Conservation (phyloP, 257 asterid species). For the Scutellaria barbata region DNA sequence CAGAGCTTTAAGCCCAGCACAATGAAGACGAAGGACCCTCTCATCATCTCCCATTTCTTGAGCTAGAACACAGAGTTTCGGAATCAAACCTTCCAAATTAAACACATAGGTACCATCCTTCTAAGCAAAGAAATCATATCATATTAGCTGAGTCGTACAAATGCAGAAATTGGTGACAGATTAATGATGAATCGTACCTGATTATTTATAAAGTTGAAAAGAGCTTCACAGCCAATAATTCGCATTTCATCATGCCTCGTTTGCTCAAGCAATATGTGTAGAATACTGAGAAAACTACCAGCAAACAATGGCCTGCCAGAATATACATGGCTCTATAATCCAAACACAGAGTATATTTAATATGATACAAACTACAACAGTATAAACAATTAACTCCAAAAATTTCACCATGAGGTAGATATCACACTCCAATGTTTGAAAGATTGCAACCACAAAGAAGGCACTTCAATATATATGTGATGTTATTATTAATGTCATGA, state of each 20-base stretch:
- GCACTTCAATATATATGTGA: constrained; percentile 1
- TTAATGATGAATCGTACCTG: constrained; percentile 52
- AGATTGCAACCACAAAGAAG: constrained; percentile 16
- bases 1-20: constrained; percentile 77
- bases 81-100: constrained; percentile 73
- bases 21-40: constrained; percentile 51
- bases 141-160: constrained; percentile 35
- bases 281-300: constrained; percentile 69
- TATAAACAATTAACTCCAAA: constrained; percentile 13
- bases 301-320: constrained; percentile 75
- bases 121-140: constrained; percentile 45
- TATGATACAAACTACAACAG: constrained; percentile 19
- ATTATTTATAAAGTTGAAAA: constrained; percentile 71
- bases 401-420: constrained; percentile 8
- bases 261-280: constrained; percentile 69
- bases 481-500: constrained; percentile 14
- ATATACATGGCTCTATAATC: constrained; percentile 29
- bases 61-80: constrained; percentile 69
- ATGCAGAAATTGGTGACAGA: constrained; percentile 24
- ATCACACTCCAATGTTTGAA: neutral
- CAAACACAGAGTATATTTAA: constrained; percentile 33
- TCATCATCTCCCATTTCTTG: constrained; percentile 74
- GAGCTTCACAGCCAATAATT: constrained; percentile 66
- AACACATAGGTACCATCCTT: constrained; percentile 70
- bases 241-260: constrained; percentile 66